Conservation (phyloP, 345 rosid species). For the Hirschfeldia incana region DNA sequence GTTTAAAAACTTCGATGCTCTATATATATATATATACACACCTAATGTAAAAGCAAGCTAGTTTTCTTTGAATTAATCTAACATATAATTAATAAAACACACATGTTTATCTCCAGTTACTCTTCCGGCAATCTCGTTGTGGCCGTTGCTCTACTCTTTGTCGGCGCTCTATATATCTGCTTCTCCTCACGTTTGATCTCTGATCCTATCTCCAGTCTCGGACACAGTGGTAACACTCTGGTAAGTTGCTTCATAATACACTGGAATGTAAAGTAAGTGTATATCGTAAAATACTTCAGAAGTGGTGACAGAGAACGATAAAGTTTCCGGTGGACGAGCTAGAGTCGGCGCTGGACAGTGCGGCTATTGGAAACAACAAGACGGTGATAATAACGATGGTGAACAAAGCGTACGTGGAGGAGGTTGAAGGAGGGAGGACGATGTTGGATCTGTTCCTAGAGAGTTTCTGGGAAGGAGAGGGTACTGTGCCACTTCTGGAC, state of each 20-base stretch:
- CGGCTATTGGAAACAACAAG: constrained; percentile 60
- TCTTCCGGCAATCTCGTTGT: constrained; percentile 22
- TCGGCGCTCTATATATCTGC: constrained; percentile 44
- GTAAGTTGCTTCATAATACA: constrained; percentile 32
- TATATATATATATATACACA: too few species aligned
- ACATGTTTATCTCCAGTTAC: constrained; percentile 1
- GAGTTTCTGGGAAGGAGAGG: constrained; percentile 78
- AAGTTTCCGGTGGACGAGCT: constrained; percentile 48
- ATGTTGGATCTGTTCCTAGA: constrained; percentile 81
- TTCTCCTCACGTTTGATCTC: constrained; percentile 25
- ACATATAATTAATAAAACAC: not conserved
- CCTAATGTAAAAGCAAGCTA: not conserved
- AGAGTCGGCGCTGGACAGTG: constrained; percentile 43
- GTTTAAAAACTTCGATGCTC: not conserved
- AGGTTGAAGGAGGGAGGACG: constrained; percentile 38
- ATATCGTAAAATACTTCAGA: not conserved
- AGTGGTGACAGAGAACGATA: constrained; percentile 1
- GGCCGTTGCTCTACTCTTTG: constrained; percentile 37
- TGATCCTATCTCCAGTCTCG: constrained; percentile 25
- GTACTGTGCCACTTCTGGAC: constrained; percentile 50
- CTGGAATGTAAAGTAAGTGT: not conserved
- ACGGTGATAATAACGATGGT: constrained; percentile 66
- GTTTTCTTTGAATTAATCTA: not conserved
- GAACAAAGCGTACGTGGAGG: constrained; percentile 72
- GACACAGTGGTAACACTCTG: not conserved